These are phyloP conservation scores for Cenchrus fungigraminus DNA, from an alignment of 176 grass and related monocot species.

Conservation along the genomic window DNA sequence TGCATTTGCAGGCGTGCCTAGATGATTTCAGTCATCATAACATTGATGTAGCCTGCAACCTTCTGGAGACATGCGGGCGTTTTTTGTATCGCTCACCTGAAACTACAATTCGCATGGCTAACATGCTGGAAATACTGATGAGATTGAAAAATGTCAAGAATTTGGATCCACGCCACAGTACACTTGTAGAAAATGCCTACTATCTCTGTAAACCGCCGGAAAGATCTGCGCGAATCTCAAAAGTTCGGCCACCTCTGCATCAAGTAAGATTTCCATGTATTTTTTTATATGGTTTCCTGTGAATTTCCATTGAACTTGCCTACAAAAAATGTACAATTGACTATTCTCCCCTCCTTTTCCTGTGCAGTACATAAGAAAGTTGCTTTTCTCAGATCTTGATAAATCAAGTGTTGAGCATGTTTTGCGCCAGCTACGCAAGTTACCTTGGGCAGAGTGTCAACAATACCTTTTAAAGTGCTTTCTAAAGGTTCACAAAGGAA, in stretches of 20 bases:
- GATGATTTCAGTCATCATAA: conserved; percentile 99
- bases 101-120: conserved; percentile 93
- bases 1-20: conserved; percentile 72
- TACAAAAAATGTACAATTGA: conserved; percentile 33
- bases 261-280: conserved; percentile 66
- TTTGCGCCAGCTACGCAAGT: conserved; percentile 89
- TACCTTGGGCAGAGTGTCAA: conserved; percentile 97
- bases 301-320: conserved; percentile 29
- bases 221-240: conserved; percentile 87
- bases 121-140: conserved; percentile 99
- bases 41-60: conserved; percentile 97
- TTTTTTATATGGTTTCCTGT: conserved; percentile 16
- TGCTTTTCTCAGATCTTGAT: conserved; percentile 96
- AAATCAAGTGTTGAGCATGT: conserved; percentile 90
- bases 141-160: conserved; percentile 99
- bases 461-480: conserved; percentile 92
- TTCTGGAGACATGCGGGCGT: conserved; percentile 93
- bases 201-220: conserved; percentile 98
- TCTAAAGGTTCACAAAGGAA: conserved; percentile 99
- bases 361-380: conserved; percentile 92
- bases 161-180: conserved; percentile 96
- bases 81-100: conserved; percentile 98
- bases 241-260: conserved; percentile 88
- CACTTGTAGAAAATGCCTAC: conserved; percentile 97
- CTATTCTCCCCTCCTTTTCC: conserved; percentile 23